phyloP scores from a whole-genome alignment of 805 yeast species.

The Cyberlindnera samutprakarnensis region DNA sequence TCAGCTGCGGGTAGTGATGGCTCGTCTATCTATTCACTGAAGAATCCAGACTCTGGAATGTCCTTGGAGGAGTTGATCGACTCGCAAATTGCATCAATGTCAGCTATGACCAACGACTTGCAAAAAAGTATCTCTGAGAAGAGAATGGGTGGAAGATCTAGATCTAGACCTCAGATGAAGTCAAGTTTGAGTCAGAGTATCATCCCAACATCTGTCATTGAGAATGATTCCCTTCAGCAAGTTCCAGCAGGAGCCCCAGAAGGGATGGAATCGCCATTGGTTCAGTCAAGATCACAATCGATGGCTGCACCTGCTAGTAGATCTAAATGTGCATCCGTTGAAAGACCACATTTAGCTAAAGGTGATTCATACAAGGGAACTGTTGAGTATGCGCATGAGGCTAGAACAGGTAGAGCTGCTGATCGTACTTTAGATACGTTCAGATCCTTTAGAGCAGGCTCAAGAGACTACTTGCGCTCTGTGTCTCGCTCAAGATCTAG shows the following conservation, averaged over 20 bases:
- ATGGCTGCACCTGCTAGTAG: slow-evolving; percentile 5
- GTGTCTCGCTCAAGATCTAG: slow-evolving; percentile 61
- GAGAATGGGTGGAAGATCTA: slow-evolving; percentile 9
- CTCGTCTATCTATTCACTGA: slow-evolving; percentile 16
- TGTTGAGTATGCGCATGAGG: slow-evolving; percentile 24
- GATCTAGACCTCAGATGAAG: slow-evolving; percentile 12
- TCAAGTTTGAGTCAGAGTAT: slow-evolving; percentile 7
- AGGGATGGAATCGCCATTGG: slow-evolving; percentile 29
- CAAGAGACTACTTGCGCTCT: slow-evolving; percentile 48
- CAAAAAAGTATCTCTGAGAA: slow-evolving; percentile 12
- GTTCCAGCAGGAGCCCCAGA: slow-evolving; percentile 41
- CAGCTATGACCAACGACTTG: slow-evolving; percentile 16
- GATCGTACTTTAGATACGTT: slow-evolving; percentile 18
- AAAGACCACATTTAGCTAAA: slow-evolving; percentile 58
- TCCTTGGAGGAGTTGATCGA: slow-evolving; percentile 23
- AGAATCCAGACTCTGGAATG: slow-evolving; percentile 12
- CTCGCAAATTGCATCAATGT: slow-evolving; percentile 23
- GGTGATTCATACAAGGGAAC: slow-evolving; percentile 69
- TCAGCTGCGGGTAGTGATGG: neutral
- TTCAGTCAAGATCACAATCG: slow-evolving; percentile 24
- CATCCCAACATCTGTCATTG: slow-evolving; percentile 29
- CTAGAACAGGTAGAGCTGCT: slow-evolving; percentile 17
- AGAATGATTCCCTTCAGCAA: slow-evolving; percentile 29
- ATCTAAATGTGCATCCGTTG: slow-evolving; percentile 1
- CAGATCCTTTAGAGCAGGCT: slow-evolving; percentile 24